Conservation (phyloP, 495 filamentous ascomycete genomes). For the Aspergillus egyptiacus region DNA sequence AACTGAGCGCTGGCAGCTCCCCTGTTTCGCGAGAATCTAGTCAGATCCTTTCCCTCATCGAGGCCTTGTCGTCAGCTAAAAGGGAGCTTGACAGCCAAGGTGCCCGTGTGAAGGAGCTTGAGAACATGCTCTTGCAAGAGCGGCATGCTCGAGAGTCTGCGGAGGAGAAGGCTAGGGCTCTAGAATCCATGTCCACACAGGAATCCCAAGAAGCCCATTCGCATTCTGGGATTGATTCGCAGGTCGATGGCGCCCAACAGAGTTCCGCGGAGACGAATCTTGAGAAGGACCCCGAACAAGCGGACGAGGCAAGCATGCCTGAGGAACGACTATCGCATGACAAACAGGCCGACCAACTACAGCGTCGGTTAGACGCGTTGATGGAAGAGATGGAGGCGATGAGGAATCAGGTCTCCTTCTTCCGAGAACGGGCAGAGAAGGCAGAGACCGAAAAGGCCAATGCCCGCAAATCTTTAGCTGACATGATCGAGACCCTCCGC, state of each 20-base stretch:
- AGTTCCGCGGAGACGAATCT: constrained; percentile 5
- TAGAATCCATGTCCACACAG: constrained; percentile 47
- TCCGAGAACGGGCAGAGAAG: constrained; percentile 67
- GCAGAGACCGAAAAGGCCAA: constrained; percentile 68
- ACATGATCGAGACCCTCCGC: constrained; percentile 82
- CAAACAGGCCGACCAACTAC: constrained; percentile 43
- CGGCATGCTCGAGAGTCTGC: constrained; percentile 73
- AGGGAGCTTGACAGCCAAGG: constrained; percentile 75
- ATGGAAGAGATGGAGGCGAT: constrained; percentile 77
- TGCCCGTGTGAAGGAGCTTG: constrained; percentile 71
- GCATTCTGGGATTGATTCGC: constrained; percentile 32
- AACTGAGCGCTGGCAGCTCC: constrained; percentile 49
- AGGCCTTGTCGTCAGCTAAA: constrained; percentile 72
- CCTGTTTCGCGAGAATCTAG: constrained; percentile 61
- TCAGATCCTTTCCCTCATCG: constrained; percentile 73
- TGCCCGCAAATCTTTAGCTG: constrained; percentile 66
- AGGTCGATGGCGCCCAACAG: constrained; percentile 16
- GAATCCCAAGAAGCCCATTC: constrained; percentile 19
- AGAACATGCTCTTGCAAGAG: constrained; percentile 72
- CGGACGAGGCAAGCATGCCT: constrained; percentile 26
- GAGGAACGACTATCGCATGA: constrained; percentile 27
- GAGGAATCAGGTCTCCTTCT: constrained; percentile 70
- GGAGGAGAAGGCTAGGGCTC: constrained; percentile 68
- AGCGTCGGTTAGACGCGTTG: constrained; percentile 72
- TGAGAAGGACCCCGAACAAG: constrained; percentile 9